These are phyloP conservation scores for Talaromyces sp. DNA, from an alignment of 2,329 filamentous ascomycete genomes.

Conservation along the genomic window DNA sequence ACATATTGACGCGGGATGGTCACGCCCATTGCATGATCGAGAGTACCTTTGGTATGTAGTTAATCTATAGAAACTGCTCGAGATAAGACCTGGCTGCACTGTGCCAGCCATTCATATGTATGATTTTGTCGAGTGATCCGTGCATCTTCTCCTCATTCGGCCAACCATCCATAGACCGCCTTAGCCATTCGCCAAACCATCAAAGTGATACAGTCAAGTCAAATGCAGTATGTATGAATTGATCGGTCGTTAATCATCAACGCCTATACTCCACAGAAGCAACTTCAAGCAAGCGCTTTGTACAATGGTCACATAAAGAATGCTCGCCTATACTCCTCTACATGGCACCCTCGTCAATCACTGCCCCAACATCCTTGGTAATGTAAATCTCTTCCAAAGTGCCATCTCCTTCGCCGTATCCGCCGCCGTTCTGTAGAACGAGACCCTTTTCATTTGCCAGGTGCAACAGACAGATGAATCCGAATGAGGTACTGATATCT, in stretches of 20 bases:
- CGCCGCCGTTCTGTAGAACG: constrained; percentile 61
- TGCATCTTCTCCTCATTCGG: not conserved
- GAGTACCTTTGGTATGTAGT: too few species aligned
- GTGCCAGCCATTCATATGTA: not conserved
- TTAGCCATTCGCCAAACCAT: not conserved
- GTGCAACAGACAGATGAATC: constrained; percentile 84
- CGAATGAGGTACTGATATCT: constrained; percentile 88
- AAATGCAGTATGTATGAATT: not conserved
- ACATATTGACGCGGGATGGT: not conserved
- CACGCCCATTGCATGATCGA: not conserved
- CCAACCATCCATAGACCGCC: not conserved
- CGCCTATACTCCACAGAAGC: not conserved
- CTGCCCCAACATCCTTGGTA: constrained; percentile 34
- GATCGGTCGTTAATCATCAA: not conserved
- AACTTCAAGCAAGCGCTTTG: constrained; percentile 9
- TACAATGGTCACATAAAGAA: constrained; percentile 5
- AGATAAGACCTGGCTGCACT: not conserved
- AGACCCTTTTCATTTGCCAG: constrained; percentile 90
- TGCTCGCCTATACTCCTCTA: constrained; percentile 3
- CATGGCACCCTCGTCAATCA: constrained; percentile 31
- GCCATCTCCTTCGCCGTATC: constrained; percentile 25
- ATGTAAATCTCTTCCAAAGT: constrained; percentile 44
- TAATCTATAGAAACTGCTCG: too few species aligned
- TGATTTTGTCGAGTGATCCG: not conserved
- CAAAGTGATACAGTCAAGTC: not conserved